phyloP scores from a whole-genome alignment of 164 flowering plant species.

The Aristolochia californica region DNA sequence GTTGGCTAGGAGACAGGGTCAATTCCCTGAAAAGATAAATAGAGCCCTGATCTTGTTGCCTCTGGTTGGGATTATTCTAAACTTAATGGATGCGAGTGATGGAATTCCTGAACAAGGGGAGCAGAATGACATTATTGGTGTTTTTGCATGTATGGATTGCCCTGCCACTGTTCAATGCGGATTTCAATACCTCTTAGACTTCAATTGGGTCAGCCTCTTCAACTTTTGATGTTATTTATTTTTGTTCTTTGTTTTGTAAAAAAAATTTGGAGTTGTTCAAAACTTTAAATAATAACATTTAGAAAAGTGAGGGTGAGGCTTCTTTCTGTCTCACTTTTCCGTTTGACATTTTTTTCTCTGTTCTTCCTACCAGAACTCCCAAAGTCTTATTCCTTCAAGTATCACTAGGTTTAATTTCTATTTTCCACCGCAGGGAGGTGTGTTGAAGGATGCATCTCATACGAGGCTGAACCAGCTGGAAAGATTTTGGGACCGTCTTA shows the following conservation, averaged over 20 bases:
- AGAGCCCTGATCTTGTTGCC: conserved; percentile 86
- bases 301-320: too few relatives aligned
- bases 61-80: conserved; percentile 73
- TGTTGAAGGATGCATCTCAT: conserved; percentile 28
- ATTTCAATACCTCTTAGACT: conserved; percentile 62
- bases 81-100: conserved; percentile 60
- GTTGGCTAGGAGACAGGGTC: conserved; percentile 56
- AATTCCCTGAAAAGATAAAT: conserved; percentile 55
- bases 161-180: conserved; percentile 53
- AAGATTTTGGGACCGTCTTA: conserved; percentile 38
- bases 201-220: conserved; percentile 65
- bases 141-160: conserved; percentile 88
- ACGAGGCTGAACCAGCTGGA: conserved; percentile 45
- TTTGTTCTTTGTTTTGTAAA: too few relatives aligned
- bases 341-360: neutral
- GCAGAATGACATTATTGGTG: conserved; percentile 49
- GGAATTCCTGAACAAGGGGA: conserved; percentile 16
- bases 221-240: too few relatives aligned
- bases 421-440: conserved; percentile 35
- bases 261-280: too few relatives aligned
- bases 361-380: neutral
- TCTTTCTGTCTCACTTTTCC: neutral
- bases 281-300: too few relatives aligned
- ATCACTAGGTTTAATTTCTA: neutral
- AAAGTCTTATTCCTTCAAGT: neutral